Evolutionary conservation across 2,329 filamentous ascomycete genomes (phyloP), one percentile per base, ranked within the genome.

Genomic region (Aspergillus brasiliensis): DNA sequence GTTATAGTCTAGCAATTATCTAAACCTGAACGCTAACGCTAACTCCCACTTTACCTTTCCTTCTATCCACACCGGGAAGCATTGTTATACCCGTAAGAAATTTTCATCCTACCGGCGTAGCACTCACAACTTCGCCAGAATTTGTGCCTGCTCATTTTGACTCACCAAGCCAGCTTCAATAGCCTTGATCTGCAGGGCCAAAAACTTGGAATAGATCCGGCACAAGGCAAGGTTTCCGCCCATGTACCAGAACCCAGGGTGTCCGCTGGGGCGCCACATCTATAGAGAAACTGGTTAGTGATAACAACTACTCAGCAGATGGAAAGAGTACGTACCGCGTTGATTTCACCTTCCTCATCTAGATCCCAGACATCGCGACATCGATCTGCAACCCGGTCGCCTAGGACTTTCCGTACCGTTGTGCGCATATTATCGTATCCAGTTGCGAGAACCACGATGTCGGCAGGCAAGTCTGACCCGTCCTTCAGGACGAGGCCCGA

Each of bases 341-440:
- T 38, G 73, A 84, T 76, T 75, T 90, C 81, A 2, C 80, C 80
- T 58, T 83, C 81, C 34, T 76, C 71, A 63, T 88, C 85, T 59
- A 88, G 79, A 0, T 86, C 86, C 85, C 87, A 89, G 15, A 88
- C 82, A 64, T 75, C 85, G 2, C 77, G 77, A 4, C 87, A 81
- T 25, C 80, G 78, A 54, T 86, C 83, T 0, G 85, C 87, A 8
- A 90, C 78, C 17, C 82, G 79, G 28, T 87, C 81, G 0, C 88
- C 89, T 56, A 91, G 81, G 19, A 89, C 83, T 31, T 80, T 78
- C n/a, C 84, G 76, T 1, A 87, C 84, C 19, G 84, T 84, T 0
- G 84, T 86, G 10, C 81, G 79, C 88, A 91, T 91, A 68, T 89
- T 90, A 62, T 87, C 82, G 65, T 88, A 90, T 3, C 82, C 86